Conservation (phyloP, 176 grass and related monocot species). For the Oryza meyeriana region DNA sequence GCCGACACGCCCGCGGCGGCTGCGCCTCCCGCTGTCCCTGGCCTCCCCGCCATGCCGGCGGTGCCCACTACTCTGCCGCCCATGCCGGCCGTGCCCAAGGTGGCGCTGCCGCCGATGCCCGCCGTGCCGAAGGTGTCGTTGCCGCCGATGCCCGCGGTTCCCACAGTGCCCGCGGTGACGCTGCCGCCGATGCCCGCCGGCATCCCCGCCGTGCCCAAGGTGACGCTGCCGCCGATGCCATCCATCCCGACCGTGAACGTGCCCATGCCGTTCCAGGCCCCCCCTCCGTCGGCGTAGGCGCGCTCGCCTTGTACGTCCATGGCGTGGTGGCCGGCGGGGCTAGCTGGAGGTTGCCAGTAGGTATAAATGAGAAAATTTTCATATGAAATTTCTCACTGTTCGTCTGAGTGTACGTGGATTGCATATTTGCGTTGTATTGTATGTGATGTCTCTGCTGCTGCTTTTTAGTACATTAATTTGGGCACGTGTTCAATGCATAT, state of each 20-base stretch:
- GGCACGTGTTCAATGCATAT: neutral
- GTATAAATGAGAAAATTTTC: neutral
- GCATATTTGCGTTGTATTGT: neutral
- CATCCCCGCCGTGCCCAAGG: neutral
- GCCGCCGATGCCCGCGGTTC: neutral
- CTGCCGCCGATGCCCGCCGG: neutral
- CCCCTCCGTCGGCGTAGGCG: constrained; percentile 21
- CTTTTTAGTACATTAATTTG: neutral
- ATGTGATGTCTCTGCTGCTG: neutral
- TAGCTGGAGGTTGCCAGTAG: too few relatives aligned
- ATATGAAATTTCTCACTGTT: neutral
- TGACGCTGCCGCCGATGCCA: constrained; percentile 6
- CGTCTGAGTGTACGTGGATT: too few relatives aligned
- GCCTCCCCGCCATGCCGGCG: neutral
- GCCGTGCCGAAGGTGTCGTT: neutral
- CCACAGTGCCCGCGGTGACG: neutral
- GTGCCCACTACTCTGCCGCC: neutral
- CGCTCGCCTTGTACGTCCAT: neutral
- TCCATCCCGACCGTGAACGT: constrained; percentile 13
- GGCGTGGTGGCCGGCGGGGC: neutral
- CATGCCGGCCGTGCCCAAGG: neutral
- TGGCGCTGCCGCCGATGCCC: constrained; percentile 6
- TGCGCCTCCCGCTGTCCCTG: neutral
- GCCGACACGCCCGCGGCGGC: neutral
- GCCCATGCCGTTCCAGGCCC: constrained; percentile 20